Conservation (phyloP, 148 eudicot genomes). For the Oxyria digyna region DNA sequence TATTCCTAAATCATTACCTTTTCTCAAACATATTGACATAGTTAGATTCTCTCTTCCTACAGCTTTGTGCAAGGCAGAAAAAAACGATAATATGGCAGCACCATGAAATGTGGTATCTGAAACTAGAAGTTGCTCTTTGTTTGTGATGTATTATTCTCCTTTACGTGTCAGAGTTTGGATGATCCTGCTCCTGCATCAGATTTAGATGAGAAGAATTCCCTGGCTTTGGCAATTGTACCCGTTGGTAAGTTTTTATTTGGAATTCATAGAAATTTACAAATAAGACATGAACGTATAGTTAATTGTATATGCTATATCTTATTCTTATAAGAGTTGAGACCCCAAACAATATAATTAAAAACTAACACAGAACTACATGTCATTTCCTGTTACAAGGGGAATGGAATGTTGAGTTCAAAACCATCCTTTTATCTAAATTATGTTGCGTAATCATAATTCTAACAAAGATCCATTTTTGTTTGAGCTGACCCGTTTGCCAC, state of each 20-base stretch:
- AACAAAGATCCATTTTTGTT: slow-evolving; percentile 1
- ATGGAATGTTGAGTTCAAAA: background rate
- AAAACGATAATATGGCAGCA: background rate
- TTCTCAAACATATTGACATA: background rate
- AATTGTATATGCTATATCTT: too few relatives aligned
- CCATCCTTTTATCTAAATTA: background rate
- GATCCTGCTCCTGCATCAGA: slow-evolving; percentile 49
- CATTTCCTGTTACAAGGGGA: background rate
- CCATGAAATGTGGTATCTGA: background rate
- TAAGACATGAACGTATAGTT: background rate
- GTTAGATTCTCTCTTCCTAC: background rate
- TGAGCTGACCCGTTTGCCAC: slow-evolving; percentile 40
- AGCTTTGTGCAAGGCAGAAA: background rate
- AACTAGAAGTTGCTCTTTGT: background rate
- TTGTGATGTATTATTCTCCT: slow-evolving; percentile 5
- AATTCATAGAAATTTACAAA: background rate
- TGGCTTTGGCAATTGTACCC: slow-evolving; percentile 88
- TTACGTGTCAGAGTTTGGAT: slow-evolving; percentile 36
- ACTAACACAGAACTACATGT: background rate
- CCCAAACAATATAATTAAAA: background rate
- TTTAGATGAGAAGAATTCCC: slow-evolving; percentile 68
- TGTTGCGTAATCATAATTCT: background rate
- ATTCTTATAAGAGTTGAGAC: too few relatives aligned
- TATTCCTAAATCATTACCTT: slow-evolving; percentile 2
- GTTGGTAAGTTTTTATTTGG: slow-evolving; percentile 40